A percentile compares a stretch with the other conserved stretches of the same genome.
Conservation (phyloP, 1,284 basidiomycete species). For the Apiotrichum gracile region DNA sequence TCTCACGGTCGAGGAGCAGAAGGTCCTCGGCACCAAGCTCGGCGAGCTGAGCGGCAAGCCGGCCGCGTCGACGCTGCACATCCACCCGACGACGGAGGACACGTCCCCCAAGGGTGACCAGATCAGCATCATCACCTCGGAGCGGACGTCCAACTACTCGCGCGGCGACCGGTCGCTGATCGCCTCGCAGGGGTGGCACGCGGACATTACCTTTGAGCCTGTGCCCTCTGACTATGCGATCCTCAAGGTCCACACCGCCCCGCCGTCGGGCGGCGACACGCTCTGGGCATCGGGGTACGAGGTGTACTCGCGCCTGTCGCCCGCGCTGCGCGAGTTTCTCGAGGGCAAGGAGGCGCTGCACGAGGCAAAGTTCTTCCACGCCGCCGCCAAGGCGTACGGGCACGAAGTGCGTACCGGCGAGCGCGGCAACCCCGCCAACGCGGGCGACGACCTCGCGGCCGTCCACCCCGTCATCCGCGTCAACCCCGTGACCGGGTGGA, state of each 20-base stretch:
- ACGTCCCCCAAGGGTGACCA: slow-evolving; percentile 46
- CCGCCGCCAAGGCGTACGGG: slow-evolving; percentile 20
- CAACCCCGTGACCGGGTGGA: slow-evolving; percentile 63
- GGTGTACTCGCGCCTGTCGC: slow-evolving; percentile 59
- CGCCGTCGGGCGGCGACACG: slow-evolving; percentile 49
- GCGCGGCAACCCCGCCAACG: slow-evolving; percentile 57
- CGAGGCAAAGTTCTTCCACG: slow-evolving; percentile 53
- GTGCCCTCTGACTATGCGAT: slow-evolving; percentile 61
- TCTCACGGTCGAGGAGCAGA: slow-evolving; percentile 50
- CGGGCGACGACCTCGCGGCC: slow-evolving; percentile 55
- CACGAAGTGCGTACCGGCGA: neutral
- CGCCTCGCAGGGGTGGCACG: slow-evolving; percentile 10
- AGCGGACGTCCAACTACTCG: slow-evolving; percentile 57
- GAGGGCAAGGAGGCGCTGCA: slow-evolving; percentile 58
- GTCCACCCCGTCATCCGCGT: slow-evolving; percentile 54
- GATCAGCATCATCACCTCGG: slow-evolving; percentile 49
- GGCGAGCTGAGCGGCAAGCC: slow-evolving; percentile 60
- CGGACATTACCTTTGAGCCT: slow-evolving; percentile 64
- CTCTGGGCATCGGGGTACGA: slow-evolving; percentile 55
- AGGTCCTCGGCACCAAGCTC: slow-evolving; percentile 51
- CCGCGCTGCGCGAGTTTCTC: slow-evolving; percentile 54
- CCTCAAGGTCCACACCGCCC: slow-evolving; percentile 57
- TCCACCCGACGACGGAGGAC: slow-evolving; percentile 26
- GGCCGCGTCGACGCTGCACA: slow-evolving; percentile 15
- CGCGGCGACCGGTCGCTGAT: slow-evolving; percentile 35